Base-by-base conservation (phyloP, 768 basidiomycete species). In the Macrolepiota albuminosa region DNA sequence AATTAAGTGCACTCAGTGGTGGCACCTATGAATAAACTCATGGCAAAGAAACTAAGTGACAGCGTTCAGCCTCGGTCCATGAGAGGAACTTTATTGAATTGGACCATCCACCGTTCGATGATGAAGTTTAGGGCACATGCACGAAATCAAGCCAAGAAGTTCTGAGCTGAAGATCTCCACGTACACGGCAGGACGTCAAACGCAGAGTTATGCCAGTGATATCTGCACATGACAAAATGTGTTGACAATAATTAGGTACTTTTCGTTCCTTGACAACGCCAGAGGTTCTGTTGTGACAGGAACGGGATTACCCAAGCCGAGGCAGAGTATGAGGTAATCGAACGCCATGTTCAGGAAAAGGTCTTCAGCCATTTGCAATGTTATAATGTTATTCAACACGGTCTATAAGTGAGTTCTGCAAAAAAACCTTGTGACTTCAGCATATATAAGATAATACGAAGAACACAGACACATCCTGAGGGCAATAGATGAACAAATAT, bases 91-190 rank as follows among this genome's bases (percentile, higher is more conserved):
- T 8, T 6, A 16, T 34, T n/a, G 6, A n/a, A 4, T 33, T n/a
- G 14, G 31, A 64, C 61, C 3, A 54, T 62, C 64, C 60, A 26
- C 68, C 66, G 24, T 68, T 64, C 14, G 68, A 58, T 8, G 62
- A 4, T 8, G 62, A 4, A 72, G 62, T 37, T 60, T 58, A 1
- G 65, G 69, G 43, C 69, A 70, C 1, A 51, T 55, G n/a, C 63
- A 52, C 2, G 67, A 67, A 6, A 72, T 61, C 4, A 64, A 46
- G 50, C 68, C 67, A 33, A 72, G 59, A n/a, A 72, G 62, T 51
- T 67, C 63, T 9, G 66, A 63, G 11, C 57, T 66, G 37, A 70
- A 42, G 18, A 54, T 48, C 9, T 61, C 59, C 16, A 67, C 57
- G 18, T 66, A 68, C 2, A 68, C 7, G 68, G 69, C 3, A 72